Percentiles rank a stretch among this genome's conserved stretches.
Conservation (phyloP, 208 protist species). For the Leishmania gerbilli region DNA sequence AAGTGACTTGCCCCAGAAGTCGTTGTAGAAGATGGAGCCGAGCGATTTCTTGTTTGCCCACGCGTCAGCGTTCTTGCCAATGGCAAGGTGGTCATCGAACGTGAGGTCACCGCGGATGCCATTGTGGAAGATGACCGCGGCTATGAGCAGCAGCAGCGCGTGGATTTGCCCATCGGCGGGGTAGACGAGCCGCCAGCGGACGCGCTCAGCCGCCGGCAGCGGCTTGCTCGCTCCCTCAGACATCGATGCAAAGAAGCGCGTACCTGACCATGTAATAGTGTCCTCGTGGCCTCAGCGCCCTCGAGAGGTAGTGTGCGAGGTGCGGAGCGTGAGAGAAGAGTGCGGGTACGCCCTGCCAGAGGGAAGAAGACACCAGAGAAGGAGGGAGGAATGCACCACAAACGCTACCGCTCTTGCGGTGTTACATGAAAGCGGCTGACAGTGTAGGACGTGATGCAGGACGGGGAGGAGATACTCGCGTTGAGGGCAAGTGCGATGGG, state of each 20-base stretch:
- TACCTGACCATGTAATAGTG: not conserved
- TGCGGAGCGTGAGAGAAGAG: not conserved
- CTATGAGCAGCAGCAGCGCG: slow-evolving; percentile 27
- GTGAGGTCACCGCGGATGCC: slow-evolving; percentile 38
- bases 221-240: not conserved
- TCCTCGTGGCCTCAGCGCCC: not conserved
- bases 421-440: not conserved
- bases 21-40: slow-evolving; percentile 44
- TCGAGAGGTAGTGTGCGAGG: not conserved
- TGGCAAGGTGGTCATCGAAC: slow-evolving; percentile 79
- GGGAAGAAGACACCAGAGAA: not conserved
- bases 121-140: slow-evolving; percentile 36
- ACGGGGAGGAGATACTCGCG: not conserved
- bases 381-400: not conserved
- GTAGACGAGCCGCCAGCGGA: slow-evolving; percentile 11
- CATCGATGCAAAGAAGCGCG: not conserved
- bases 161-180: slow-evolving; percentile 9
- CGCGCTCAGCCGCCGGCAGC: not conserved
- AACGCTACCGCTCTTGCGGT: not conserved
- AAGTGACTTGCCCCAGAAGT: slow-evolving; percentile 73
- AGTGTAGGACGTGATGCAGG: not conserved
- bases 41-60: slow-evolving; percentile 29
- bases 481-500: not conserved
- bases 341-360: not conserved
- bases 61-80: slow-evolving; percentile 45